Evolutionary conservation across 106 monocot genomes (phyloP).

Genomic region (Gastrodia elata): DNA sequence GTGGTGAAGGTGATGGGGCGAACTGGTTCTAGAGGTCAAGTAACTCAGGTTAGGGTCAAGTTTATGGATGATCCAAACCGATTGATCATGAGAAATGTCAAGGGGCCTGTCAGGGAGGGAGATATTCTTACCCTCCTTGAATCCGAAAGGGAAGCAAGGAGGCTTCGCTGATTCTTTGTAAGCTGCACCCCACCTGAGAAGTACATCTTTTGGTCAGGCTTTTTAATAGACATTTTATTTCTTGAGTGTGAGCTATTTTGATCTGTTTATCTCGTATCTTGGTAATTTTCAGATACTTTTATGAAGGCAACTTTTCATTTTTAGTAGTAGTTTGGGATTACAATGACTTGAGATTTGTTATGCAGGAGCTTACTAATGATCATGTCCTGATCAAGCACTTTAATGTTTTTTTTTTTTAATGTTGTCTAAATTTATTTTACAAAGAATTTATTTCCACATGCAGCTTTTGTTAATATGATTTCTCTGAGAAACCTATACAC

Average conservation of each 20-base stretch:
- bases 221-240: not conserved
- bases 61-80: constrained; percentile 7
- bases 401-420: not conserved
- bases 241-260: not conserved
- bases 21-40: constrained; percentile 5
- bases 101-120: constrained; percentile 6
- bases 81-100: constrained; percentile 6
- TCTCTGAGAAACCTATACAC: too few species aligned
- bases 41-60: constrained; percentile 9
- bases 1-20: constrained; percentile 9
- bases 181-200: not conserved
- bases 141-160: constrained; percentile 8
- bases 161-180: constrained; percentile 3
- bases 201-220: not conserved
- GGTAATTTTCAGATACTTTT: not conserved
- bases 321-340: too few species aligned
- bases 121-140: constrained; percentile 6
- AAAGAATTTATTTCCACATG: not conserved
- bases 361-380: not conserved
- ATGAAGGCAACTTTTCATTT: not conserved
- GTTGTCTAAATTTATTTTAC: not conserved
- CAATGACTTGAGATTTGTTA: too few species aligned
- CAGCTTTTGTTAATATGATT: not conserved
- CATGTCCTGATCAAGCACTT: not conserved
- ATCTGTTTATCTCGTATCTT: too few species aligned